These are phyloP conservation scores for Chaetoscypha palmicola DNA, from an alignment of 2,329 filamentous ascomycete genomes.

Conservation along the genomic window DNA sequence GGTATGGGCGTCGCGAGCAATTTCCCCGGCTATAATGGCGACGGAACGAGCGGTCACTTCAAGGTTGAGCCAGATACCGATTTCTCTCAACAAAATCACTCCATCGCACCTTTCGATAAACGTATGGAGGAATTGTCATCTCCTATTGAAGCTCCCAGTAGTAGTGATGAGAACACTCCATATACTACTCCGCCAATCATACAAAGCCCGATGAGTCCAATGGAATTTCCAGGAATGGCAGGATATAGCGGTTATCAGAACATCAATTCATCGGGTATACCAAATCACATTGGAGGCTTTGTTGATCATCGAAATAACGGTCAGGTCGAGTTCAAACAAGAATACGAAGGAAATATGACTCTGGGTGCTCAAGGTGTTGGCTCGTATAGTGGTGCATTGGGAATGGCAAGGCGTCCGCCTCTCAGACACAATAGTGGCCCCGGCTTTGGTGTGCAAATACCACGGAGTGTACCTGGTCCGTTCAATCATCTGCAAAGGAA, in stretches of 20 bases:
- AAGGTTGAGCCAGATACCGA: slow-evolving; percentile 26
- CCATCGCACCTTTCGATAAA: slow-evolving; percentile 22
- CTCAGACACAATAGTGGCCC: slow-evolving; percentile 21
- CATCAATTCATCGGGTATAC: slow-evolving; percentile 14
- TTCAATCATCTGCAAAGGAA: slow-evolving; percentile 20
- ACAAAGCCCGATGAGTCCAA: slow-evolving; percentile 20
- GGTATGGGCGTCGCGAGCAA: slow-evolving; percentile 42
- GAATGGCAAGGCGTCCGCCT: slow-evolving; percentile 20
- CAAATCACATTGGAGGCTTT: slow-evolving; percentile 16
- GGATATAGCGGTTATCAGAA: slow-evolving; percentile 22
- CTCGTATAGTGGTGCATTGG: slow-evolving; percentile 9
- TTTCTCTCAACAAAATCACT: slow-evolving; percentile 15
- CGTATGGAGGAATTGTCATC: slow-evolving; percentile 26
- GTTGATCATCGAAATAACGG: slow-evolving; percentile 16
- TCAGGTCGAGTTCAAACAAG: slow-evolving; percentile 20
- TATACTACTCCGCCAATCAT: slow-evolving; percentile 23
- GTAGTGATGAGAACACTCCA: slow-evolving; percentile 16
- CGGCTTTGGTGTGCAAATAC: slow-evolving; percentile 20
- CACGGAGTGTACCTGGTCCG: slow-evolving; percentile 26
- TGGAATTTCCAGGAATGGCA: slow-evolving; percentile 22
- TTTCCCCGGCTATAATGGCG: slow-evolving; percentile 24
- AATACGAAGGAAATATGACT: slow-evolving; percentile 15
- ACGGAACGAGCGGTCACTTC: slow-evolving; percentile 26
- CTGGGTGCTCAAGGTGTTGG: slow-evolving; percentile 6
- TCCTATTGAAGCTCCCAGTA: slow-evolving; percentile 16